Conservation (phyloP, 768 basidiomycete genomes). For the Holtermannia corniformis region DNA sequence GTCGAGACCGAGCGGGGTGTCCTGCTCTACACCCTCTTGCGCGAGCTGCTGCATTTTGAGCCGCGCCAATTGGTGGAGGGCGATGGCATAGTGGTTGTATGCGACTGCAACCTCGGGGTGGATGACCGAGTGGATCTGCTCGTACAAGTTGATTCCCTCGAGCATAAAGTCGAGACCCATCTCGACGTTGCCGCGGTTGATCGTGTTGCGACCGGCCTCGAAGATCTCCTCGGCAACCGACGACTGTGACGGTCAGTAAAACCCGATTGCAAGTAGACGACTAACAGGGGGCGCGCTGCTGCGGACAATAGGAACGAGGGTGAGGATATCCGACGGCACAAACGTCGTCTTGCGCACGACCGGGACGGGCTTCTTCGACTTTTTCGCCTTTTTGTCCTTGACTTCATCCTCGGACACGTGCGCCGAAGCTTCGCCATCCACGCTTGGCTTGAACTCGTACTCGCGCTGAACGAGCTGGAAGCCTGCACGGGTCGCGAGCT, state of each 20-base stretch:
- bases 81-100: constrained; percentile 43
- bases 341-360: constrained; percentile 31
- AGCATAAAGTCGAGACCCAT: constrained; percentile 44
- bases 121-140: constrained; percentile 44
- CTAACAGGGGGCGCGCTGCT: constrained; percentile 40
- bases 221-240: constrained; percentile 43
- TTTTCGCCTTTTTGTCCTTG: constrained; percentile 23
- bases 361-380: constrained; percentile 17
- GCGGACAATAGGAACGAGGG: constrained; percentile 43
- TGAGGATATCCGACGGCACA: constrained; percentile 42
- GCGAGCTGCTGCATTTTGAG: constrained; percentile 33
- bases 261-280: not conserved
- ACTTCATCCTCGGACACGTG: constrained; percentile 8
- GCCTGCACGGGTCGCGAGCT: constrained; percentile 41
- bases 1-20: constrained; percentile 36
- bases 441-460: constrained; percentile 34
- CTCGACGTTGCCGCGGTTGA: constrained; percentile 40
- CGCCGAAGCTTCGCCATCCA: constrained; percentile 4
- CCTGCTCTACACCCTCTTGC: constrained; percentile 34
- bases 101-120: constrained; percentile 44
- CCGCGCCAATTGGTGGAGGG: constrained; percentile 42
- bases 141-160: constrained; percentile 43
- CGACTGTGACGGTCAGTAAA: constrained; percentile 20
- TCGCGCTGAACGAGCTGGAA: constrained; percentile 43
- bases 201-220: constrained; percentile 39